These are phyloP conservation scores for Salvia miltiorrhiza DNA, from an alignment of 257 asterid genomes.

Conservation along the genomic window DNA sequence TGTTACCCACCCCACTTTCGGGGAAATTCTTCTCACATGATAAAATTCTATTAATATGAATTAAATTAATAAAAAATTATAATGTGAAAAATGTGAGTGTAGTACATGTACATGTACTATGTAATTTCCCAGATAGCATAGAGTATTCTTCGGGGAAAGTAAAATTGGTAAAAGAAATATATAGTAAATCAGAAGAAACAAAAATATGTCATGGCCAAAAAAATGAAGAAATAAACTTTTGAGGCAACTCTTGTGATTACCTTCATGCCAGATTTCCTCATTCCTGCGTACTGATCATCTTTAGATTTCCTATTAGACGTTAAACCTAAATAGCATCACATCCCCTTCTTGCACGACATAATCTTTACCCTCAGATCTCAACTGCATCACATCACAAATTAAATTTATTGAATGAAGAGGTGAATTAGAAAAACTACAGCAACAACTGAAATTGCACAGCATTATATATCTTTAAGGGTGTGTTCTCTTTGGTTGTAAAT, in stretches of 20 bases:
- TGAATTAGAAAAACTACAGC: background rate
- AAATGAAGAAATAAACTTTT: background rate
- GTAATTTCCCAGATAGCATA: too few relatives aligned
- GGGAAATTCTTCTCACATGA: too few relatives aligned
- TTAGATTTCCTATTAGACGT: constrained; percentile 46
- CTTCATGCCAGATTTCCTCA: background rate
- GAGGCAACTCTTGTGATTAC: background rate
- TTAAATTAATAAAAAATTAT: too few relatives aligned
- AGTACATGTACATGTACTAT: too few relatives aligned
- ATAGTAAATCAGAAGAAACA: background rate
- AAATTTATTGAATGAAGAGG: background rate
- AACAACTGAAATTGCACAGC: background rate
- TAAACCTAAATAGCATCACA: constrained; percentile 88
- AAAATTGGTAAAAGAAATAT: background rate
- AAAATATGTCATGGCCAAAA: background rate
- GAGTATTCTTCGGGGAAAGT: background rate
- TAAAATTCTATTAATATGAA: too few relatives aligned
- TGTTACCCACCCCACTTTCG: background rate
- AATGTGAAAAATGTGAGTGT: too few relatives aligned
- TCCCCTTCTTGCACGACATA: constrained; percentile 95
- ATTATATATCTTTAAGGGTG: background rate
- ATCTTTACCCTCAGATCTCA: constrained; percentile 94
- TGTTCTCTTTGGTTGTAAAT: too few relatives aligned
- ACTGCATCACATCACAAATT: constrained; percentile 46
- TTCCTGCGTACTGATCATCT: background rate